Percentiles rank a stretch among this genome's conserved stretches.
These are phyloP conservation scores for Astragalus glycyphyllos DNA, from an alignment of 306 rosid genomes.

Conservation along the genomic window DNA sequence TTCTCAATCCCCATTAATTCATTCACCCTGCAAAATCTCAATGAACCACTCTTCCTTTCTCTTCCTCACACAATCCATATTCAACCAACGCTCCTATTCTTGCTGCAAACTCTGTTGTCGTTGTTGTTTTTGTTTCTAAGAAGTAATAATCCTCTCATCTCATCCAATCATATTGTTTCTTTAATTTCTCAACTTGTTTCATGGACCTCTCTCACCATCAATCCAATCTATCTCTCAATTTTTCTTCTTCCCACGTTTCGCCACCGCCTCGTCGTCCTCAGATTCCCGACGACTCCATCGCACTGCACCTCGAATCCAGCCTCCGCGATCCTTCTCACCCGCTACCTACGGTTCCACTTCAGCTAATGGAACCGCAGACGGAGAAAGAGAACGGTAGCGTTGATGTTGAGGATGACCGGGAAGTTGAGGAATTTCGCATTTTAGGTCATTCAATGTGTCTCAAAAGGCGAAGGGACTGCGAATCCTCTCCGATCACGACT, in stretches of 20 bases:
- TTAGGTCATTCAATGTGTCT: slow-evolving; percentile 89
- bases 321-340: slow-evolving; percentile 59
- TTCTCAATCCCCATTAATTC: not conserved
- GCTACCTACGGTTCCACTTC: slow-evolving; percentile 66
- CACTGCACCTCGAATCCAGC: slow-evolving; percentile 71
- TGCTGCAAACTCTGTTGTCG: slow-evolving; percentile 21
- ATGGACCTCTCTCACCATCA: slow-evolving; percentile 76
- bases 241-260: slow-evolving; percentile 68
- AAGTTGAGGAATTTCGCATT: slow-evolving; percentile 82
- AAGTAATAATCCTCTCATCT: no score
- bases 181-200: not conserved
- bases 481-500: slow-evolving; percentile 49
- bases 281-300: slow-evolving; percentile 68
- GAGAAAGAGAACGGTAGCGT: slow-evolving; percentile 13
- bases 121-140: slow-evolving; percentile 3
- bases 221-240: slow-evolving; percentile 66
- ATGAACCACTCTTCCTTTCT: slow-evolving; percentile 37
- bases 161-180: not conserved
- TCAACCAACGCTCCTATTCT: slow-evolving; percentile 19
- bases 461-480: slow-evolving; percentile 74
- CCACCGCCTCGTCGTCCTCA: slow-evolving; percentile 62
- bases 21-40: slow-evolving; percentile 13
- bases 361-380: slow-evolving; percentile 70
- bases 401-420: slow-evolving; percentile 54
- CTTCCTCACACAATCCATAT: not conserved